Conservation (phyloP, 106 monocot genomes). For the Narthecium ossifragum region DNA sequence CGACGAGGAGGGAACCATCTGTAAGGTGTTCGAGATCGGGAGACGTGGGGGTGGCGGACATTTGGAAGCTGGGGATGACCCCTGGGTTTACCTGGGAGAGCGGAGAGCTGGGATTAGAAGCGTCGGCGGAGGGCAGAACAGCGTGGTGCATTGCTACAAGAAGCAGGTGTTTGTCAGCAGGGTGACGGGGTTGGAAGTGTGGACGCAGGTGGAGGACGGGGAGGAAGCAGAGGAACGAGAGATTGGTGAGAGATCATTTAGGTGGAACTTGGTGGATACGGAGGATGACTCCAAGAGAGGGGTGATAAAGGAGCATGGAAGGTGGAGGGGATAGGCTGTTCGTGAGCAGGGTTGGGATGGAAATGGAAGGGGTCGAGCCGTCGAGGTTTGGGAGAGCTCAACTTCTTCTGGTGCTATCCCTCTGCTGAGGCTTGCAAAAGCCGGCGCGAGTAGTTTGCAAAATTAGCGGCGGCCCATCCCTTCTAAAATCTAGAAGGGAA, state of each 20-base stretch:
- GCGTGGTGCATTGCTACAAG: constrained; percentile 61
- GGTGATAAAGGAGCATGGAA: constrained; percentile 56
- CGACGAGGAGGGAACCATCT: constrained; percentile 29
- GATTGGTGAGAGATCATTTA: constrained; percentile 17
- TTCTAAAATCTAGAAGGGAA: too few relatives aligned
- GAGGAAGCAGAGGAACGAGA: not conserved
- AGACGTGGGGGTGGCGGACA: constrained; percentile 65
- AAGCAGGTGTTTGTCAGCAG: constrained; percentile 72
- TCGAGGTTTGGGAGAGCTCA: constrained; percentile 89
- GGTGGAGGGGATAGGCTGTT: constrained; percentile 85
- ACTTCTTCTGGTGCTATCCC: constrained; percentile 30
- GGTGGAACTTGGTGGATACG: constrained; percentile 62
- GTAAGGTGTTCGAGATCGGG: constrained; percentile 96
- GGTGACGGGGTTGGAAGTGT: constrained; percentile 65
- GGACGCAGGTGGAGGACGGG: constrained; percentile 26
- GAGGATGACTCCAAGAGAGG: constrained; percentile 54
- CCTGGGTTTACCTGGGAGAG: constrained; percentile 86
- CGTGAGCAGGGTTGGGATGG: constrained; percentile 58
- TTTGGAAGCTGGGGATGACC: constrained; percentile 77
- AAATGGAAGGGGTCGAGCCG: constrained; percentile 57
- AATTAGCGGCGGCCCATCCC: too few relatives aligned
- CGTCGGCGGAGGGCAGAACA: constrained; percentile 34
- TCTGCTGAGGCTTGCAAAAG: too few relatives aligned
- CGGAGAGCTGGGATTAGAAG: constrained; percentile 18
- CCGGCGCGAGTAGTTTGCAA: too few relatives aligned